Conservation (phyloP, 441 rosid genomes). For the Adansonia gregorii region DNA sequence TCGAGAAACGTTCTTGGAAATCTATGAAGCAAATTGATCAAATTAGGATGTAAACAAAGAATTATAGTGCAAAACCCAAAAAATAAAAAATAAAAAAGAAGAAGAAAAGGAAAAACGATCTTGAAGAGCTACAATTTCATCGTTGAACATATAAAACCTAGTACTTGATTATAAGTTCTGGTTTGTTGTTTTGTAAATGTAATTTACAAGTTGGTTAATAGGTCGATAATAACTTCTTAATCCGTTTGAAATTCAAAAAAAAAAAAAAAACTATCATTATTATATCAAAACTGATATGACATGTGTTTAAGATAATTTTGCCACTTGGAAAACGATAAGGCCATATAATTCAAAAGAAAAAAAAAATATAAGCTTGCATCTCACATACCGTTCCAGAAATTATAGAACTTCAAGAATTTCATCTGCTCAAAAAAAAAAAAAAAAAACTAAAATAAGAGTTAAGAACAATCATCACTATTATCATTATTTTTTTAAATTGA, state of each 20-base stretch:
- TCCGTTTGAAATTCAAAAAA: too few species aligned
- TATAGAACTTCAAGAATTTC: slow-evolving; percentile 58
- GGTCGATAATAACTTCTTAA: too few species aligned
- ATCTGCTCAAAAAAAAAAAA: slow-evolving; percentile 46
- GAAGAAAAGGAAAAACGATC: too few species aligned
- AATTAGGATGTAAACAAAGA: neutral
- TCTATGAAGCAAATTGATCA: slow-evolving; percentile 32
- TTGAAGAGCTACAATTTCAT: too few species aligned
- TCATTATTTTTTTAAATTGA: neutral
- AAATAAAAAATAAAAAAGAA: neutral
- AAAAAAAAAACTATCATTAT: too few species aligned
- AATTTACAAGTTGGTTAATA: too few species aligned
- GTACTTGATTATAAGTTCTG: too few species aligned
- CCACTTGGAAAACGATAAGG: neutral
- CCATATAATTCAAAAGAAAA: neutral
- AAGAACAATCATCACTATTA: neutral
- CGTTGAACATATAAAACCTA: too few species aligned
- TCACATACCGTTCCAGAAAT: slow-evolving; percentile 62
- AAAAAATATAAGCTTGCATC: neutral
- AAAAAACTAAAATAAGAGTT: neutral
- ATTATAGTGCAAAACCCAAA: too few species aligned
- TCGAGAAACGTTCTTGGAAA: slow-evolving; percentile 43
- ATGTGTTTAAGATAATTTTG: neutral
- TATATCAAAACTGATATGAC: too few species aligned
- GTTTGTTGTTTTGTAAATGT: too few species aligned